Conservation (phyloP, 2,329 filamentous ascomycete genomes). For the Penicillium janthinellum region DNA sequence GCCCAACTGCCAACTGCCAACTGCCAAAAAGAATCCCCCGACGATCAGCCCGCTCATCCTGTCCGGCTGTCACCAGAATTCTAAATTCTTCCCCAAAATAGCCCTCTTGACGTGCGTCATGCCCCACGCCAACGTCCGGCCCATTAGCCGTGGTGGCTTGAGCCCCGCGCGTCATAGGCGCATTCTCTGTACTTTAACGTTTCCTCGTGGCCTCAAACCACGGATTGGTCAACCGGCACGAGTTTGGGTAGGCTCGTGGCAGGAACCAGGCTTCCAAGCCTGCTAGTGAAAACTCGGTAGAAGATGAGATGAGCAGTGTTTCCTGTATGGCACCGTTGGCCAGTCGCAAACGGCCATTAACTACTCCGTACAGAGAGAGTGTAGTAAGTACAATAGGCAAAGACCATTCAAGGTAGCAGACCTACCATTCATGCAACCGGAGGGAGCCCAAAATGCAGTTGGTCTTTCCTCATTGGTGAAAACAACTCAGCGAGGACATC, state of each 20-base stretch:
- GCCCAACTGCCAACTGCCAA: not conserved
- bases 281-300: not conserved
- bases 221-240: not conserved
- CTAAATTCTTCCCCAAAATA: conserved; percentile 2
- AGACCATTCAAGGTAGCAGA: not conserved
- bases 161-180: conserved; percentile 22
- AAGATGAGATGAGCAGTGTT: not conserved
- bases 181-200: not conserved
- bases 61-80: conserved; percentile 10
- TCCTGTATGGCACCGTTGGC: not conserved
- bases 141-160: conserved; percentile 22
- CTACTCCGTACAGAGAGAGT: too few species aligned
- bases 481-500: not conserved
- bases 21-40: conserved; percentile 6
- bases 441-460: not conserved
- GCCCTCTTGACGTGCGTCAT: conserved; percentile 24
- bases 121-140: conserved; percentile 15
- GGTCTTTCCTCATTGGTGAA: not conserved
- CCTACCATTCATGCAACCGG: not conserved
- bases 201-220: not conserved
- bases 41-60: conserved; percentile 10
- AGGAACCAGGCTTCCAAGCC: not conserved
- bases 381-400: not conserved
- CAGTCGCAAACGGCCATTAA: not conserved
- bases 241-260: not conserved